Evolutionary conservation across 2,329 filamentous ascomycete genomes (phyloP).

Genomic region (Fusarium drepaniforme): DNA sequence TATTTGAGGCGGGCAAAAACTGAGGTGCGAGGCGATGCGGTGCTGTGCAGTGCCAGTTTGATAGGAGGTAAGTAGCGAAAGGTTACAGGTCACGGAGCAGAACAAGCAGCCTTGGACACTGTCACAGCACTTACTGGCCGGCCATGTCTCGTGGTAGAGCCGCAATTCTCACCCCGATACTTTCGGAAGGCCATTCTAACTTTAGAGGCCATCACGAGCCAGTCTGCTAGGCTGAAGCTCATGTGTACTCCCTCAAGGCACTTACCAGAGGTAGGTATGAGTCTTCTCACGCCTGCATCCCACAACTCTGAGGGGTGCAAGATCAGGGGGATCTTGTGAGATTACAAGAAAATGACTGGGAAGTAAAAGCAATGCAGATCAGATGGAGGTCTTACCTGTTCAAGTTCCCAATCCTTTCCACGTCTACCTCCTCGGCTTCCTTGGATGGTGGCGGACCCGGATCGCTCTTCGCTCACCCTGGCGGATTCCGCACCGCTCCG

Average conservation of each 20-base stretch:
- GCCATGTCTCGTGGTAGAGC: not conserved
- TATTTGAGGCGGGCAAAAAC: slow-evolving; percentile 1
- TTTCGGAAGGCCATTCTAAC: not conserved
- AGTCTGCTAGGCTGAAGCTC: slow-evolving; percentile 12
- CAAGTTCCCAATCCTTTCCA: slow-evolving; percentile 84
- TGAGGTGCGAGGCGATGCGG: not conserved
- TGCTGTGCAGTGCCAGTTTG: slow-evolving; percentile 9
- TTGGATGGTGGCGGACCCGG: slow-evolving; percentile 68
- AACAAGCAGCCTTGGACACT: slow-evolving; percentile 15
- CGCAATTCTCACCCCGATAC: not conserved
- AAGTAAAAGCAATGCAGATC: slow-evolving; percentile 5
- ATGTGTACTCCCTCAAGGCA: not conserved
- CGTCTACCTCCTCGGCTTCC: slow-evolving; percentile 78
- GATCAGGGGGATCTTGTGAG: not conserved
- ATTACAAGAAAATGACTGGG: not conserved
- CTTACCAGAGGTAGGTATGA: not conserved
- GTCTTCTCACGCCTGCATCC: not conserved
- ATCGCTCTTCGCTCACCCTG: slow-evolving; percentile 82
- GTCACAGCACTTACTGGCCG: slow-evolving; percentile 4
- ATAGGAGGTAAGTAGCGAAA: slow-evolving; percentile 4
- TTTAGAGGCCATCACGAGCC: not conserved
- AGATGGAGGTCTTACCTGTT: slow-evolving; percentile 71
- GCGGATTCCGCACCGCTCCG: slow-evolving; percentile 61
- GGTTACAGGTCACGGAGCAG: slow-evolving; percentile 16
- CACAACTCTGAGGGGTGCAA: slow-evolving; percentile 16